These are phyloP conservation scores for Kluyveromyces lactis DNA, from an alignment of 805 yeast species.

Conservation along the genomic window DNA sequence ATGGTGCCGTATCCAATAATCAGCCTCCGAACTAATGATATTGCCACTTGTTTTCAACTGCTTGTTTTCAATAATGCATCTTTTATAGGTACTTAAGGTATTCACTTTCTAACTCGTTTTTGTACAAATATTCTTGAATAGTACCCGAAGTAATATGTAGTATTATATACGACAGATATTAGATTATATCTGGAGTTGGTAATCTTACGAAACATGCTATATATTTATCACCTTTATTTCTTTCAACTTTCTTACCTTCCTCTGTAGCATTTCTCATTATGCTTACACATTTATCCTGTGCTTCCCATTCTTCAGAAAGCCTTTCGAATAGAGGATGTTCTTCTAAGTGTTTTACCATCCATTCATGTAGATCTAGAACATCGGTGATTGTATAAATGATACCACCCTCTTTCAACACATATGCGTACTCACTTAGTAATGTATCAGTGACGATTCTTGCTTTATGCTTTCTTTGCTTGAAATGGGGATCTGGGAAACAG, in stretches of 20 bases:
- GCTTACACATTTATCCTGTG: slow-evolving; percentile 68
- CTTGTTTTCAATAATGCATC: too few species aligned
- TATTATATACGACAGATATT: neutral
- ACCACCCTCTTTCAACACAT: slow-evolving; percentile 78
- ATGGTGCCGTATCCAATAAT: slow-evolving; percentile 12
- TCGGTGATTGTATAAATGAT: slow-evolving; percentile 91
- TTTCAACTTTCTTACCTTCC: slow-evolving; percentile 92
- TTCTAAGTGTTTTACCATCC: slow-evolving; percentile 93
- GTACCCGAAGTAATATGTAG: too few species aligned
- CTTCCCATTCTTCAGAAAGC: slow-evolving; percentile 71
- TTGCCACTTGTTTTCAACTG: neutral
- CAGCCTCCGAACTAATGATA: neutral
- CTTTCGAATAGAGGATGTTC: slow-evolving; percentile 89
- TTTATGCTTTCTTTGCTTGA: slow-evolving; percentile 94
- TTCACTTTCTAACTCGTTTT: too few species aligned
- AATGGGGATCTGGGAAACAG: slow-evolving; percentile 99
- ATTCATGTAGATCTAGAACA: slow-evolving; percentile 82
- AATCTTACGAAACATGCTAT: slow-evolving; percentile 80
- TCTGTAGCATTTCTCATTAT: slow-evolving; percentile 92
- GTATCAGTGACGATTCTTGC: slow-evolving; percentile 93
- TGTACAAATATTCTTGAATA: too few species aligned
- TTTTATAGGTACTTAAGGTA: too few species aligned
- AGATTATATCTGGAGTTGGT: slow-evolving; percentile 41
- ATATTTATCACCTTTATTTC: slow-evolving; percentile 82
- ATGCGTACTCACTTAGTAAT: slow-evolving; percentile 85